Conservation (phyloP, 1,284 basidiomycete species). For the Microbotryum intermedium region DNA sequence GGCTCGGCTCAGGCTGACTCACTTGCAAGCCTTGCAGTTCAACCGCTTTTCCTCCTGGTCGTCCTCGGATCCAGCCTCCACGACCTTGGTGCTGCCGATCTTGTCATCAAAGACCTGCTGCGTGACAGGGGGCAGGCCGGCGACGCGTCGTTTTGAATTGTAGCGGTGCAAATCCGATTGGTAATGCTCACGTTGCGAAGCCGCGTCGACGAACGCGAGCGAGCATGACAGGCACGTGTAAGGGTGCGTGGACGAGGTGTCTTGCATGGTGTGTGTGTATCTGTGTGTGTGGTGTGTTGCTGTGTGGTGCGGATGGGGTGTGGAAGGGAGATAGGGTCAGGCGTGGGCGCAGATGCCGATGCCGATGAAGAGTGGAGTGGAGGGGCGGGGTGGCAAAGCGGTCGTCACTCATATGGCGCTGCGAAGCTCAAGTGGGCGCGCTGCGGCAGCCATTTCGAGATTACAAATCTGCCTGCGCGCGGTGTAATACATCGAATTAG, state of each 20-base stretch:
- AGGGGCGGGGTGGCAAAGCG: too few relatives aligned
- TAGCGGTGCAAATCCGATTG: constrained; percentile 90
- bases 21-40: constrained; percentile 77
- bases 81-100: constrained; percentile 46
- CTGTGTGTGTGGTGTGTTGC: neutral
- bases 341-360: too few relatives aligned
- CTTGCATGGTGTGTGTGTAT: neutral
- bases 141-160: constrained; percentile 96
- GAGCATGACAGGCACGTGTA: constrained; percentile 91
- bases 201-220: constrained; percentile 75
- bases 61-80: constrained; percentile 1
- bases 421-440: too few relatives aligned
- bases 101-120: constrained; percentile 78
- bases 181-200: constrained; percentile 85
- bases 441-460: too few relatives aligned
- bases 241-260: constrained; percentile 22
- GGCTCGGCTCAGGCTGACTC: constrained; percentile 21
- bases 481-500: too few relatives aligned
- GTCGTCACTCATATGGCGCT: too few relatives aligned
- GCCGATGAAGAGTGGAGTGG: too few relatives aligned
- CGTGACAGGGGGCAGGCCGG: constrained; percentile 78
- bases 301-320: too few relatives aligned
- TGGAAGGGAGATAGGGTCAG: too few relatives aligned
- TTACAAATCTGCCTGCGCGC: too few relatives aligned
- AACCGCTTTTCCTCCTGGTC: constrained; percentile 47